Percentiles rank a stretch among this genome's conserved stretches.
Conservation (phyloP, 2,329 filamentous ascomycete genomes). For the Rosellinia necatrix region DNA sequence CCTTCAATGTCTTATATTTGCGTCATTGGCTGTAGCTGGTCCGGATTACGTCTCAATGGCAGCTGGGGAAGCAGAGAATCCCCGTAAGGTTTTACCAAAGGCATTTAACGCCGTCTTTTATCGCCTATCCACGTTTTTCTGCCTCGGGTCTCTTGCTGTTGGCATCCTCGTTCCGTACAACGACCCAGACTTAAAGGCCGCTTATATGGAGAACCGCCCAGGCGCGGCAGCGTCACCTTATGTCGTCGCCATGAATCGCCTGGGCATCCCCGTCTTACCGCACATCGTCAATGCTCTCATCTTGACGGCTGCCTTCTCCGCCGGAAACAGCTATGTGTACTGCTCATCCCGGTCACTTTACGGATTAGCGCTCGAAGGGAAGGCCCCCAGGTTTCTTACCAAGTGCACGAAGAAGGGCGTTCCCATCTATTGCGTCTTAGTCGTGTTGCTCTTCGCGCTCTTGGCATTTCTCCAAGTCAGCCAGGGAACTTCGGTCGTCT, state of each 20-base stretch:
- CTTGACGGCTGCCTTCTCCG: conserved; percentile 68
- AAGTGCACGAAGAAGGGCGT: conserved; percentile 68
- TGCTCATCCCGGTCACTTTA: conserved; percentile 71
- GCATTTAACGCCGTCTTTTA: conserved; percentile 83
- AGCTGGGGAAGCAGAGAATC: conserved; percentile 73
- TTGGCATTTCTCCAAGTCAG: conserved; percentile 77
- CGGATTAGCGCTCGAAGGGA: conserved; percentile 69
- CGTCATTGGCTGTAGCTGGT: conserved; percentile 67
- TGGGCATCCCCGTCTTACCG: conserved; percentile 66
- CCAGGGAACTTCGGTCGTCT: conserved; percentile 66
- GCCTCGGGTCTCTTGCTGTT: conserved; percentile 73
- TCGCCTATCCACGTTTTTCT: conserved; percentile 75
- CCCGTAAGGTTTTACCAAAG: conserved; percentile 69
- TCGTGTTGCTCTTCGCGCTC: conserved; percentile 70
- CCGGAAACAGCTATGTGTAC: conserved; percentile 71
- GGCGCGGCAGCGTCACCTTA: conserved; percentile 72
- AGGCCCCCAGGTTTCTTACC: conserved; percentile 64
- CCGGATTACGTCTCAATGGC: conserved; percentile 65
- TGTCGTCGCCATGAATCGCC: conserved; percentile 70
- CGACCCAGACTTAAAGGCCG: conserved; percentile 63
- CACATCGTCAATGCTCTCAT: conserved; percentile 76
- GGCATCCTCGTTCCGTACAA: conserved; percentile 74
- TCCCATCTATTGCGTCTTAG: conserved; percentile 72
- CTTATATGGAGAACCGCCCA: conserved; percentile 61
- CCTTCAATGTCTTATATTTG: conserved; percentile 73